Conservation (phyloP, 441 rosid species). For the Geranium incanum region DNA sequence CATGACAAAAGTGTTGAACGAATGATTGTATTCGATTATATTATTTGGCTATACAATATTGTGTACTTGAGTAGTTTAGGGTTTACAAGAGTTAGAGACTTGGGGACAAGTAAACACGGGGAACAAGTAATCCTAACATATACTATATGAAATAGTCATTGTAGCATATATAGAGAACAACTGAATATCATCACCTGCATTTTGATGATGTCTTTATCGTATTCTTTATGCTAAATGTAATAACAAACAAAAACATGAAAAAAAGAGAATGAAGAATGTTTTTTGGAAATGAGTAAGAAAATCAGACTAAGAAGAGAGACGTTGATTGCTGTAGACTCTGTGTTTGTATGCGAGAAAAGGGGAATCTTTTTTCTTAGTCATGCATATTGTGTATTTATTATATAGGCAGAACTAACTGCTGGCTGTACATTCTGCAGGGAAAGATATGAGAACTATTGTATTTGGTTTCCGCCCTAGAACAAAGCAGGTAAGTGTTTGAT, state of each 20-base stretch:
- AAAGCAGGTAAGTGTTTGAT: constrained; percentile 52
- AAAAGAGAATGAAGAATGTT: not conserved
- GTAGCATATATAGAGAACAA: no score
- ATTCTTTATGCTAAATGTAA: not conserved
- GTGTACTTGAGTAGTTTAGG: no score
- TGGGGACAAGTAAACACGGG: no score
- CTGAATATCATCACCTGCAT: no score
- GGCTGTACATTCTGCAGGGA: constrained; percentile 47
- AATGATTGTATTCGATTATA: no score
- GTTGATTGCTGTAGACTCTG: not conserved
- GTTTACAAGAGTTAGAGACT: no score
- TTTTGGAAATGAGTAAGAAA: not conserved
- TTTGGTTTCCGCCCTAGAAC: constrained; percentile 86
- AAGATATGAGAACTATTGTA: constrained; percentile 92
- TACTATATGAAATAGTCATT: no score
- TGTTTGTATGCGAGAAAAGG: not conserved
- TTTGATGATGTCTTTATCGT: no score
- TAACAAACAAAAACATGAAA: constrained; percentile 1
- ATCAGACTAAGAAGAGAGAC: not conserved
- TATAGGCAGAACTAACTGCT: constrained; percentile 6
- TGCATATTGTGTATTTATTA: not conserved
- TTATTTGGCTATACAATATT: no score
- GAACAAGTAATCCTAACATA: no score
- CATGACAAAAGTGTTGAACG: no score
- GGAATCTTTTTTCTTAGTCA: not conserved